Conservation (phyloP, 106 monocot species). For the Platanthera guangdongensis region DNA sequence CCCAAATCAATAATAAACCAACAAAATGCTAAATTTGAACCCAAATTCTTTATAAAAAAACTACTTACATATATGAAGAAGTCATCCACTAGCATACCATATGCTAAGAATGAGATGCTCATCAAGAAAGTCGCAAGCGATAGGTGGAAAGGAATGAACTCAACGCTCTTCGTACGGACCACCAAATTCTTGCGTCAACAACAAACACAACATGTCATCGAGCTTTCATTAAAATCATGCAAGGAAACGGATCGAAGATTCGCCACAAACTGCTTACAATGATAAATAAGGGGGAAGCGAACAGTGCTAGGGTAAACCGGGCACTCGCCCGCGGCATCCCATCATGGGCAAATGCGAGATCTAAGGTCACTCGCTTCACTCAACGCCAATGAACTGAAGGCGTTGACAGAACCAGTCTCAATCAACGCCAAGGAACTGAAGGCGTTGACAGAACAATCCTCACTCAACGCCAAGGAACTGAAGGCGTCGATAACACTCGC, state of each 20-base stretch:
- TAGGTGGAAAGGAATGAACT: constrained; percentile 81
- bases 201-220: neutral
- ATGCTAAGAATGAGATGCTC: constrained; percentile 74
- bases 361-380: too few species aligned
- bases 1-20: neutral
- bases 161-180: constrained; percentile 59
- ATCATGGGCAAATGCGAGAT: too few species aligned
- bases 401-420: too few species aligned
- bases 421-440: too few species aligned
- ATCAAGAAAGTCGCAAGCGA: constrained; percentile 70
- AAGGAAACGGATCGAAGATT: neutral
- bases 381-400: too few species aligned
- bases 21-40: neutral
- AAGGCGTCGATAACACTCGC: too few species aligned
- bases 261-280: constrained; percentile 36
- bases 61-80: constrained; percentile 72
- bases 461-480: too few species aligned
- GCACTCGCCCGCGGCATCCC: too few species aligned
- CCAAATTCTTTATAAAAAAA: neutral
- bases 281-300: constrained; percentile 85
- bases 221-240: neutral
- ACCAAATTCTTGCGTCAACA: constrained; percentile 47
- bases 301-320: too few species aligned
- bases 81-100: constrained; percentile 56
- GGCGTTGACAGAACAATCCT: too few species aligned